These are phyloP conservation scores for Endoconidiophora laricicola DNA, from an alignment of 2,329 filamentous ascomycete genomes.

Conservation along the genomic window DNA sequence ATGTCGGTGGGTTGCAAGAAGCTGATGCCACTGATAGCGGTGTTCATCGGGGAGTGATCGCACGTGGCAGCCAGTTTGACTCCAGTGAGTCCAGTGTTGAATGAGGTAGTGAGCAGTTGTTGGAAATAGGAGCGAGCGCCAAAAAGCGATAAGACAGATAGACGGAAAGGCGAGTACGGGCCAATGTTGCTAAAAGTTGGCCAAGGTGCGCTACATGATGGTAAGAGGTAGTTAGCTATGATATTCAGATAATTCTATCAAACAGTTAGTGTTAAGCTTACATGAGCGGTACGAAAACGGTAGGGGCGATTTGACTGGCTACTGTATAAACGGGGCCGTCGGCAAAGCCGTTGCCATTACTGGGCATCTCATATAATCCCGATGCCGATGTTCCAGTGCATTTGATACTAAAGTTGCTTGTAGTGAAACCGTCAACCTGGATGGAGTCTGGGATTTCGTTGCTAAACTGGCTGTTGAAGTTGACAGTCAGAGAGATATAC, in stretches of 20 bases:
- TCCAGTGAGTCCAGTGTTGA: background rate
- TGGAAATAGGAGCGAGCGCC: slow-evolving; percentile 7
- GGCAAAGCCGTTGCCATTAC: background rate
- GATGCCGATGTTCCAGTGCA: slow-evolving; percentile 3
- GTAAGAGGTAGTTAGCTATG: background rate
- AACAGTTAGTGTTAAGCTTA: background rate
- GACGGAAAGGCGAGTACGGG: slow-evolving; percentile 11
- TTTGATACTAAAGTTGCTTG: slow-evolving; percentile 6
- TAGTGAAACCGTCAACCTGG: slow-evolving; percentile 4
- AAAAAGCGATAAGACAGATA: slow-evolving; percentile 9
- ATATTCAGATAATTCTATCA: background rate
- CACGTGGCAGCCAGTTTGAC: slow-evolving; percentile 1
- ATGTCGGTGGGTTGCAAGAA: slow-evolving; percentile 8
- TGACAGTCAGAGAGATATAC: slow-evolving; percentile 4
- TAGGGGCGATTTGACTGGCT: background rate
- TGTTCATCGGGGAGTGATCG: slow-evolving; percentile 3
- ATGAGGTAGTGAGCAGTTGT: slow-evolving; percentile 3
- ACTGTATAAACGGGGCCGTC: slow-evolving; percentile 2
- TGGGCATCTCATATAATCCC: slow-evolving; percentile 11
- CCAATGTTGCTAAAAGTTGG: slow-evolving; percentile 1
- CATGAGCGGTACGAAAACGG: slow-evolving; percentile 9
- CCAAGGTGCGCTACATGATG: slow-evolving; percentile 2
- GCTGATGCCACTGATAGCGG: slow-evolving; percentile 2
- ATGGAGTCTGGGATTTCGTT: background rate
- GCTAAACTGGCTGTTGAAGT: background rate